Evolutionary conservation across 2,329 filamentous ascomycete species (phyloP), one percentile per base, ranked within the genome.

Genomic region (Dryadomyces quercivorus): DNA sequence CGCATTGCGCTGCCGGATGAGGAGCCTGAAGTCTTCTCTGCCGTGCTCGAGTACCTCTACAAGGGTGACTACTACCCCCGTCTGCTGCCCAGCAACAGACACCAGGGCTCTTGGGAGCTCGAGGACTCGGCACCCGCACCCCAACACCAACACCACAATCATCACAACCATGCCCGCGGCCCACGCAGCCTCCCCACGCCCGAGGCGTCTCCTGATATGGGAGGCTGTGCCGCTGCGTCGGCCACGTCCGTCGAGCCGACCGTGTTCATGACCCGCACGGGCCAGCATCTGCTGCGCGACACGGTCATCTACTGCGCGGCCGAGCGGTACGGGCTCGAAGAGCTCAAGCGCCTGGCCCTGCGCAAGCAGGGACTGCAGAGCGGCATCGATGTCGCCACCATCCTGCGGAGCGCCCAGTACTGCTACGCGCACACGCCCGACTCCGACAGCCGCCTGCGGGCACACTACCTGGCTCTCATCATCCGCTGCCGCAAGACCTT

Each of bases 401-500:
- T 96, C 71, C 80, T 97, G 70, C 84, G 88, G 67, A 92, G 86
- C 66, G 91, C 91, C 63, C 88, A 92, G 71, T 96, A 93, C 76
- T 90, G 91, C 68, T 96, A 97, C 74, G 87, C 88, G 67, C 84
- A 95, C 77, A 96, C 92, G 65, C 90, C 91, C 62, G 88, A 95
- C 75, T 86, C 84, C 64, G 91, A 97, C 75, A 92, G 86, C 67
- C 82, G 85, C 66, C 84, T 97, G 71, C 90, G 91, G 75, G 91
- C 91, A 76, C 90, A 95, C 76, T 96, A 95, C 78, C 84, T 97
- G 70, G 89, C 91, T 69, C 82, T 96, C 72, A 95, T 96, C 72
- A 95, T 96, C 77, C 86, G 91, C 76, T 92, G 88, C 79, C 88
- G 92, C 71, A 90, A 90, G 77, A 95, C 89, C 66, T 96, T 97